Evolutionary conservation across 805 yeast species (phyloP).

Genomic region (Candida arabinofermentans): DNA sequence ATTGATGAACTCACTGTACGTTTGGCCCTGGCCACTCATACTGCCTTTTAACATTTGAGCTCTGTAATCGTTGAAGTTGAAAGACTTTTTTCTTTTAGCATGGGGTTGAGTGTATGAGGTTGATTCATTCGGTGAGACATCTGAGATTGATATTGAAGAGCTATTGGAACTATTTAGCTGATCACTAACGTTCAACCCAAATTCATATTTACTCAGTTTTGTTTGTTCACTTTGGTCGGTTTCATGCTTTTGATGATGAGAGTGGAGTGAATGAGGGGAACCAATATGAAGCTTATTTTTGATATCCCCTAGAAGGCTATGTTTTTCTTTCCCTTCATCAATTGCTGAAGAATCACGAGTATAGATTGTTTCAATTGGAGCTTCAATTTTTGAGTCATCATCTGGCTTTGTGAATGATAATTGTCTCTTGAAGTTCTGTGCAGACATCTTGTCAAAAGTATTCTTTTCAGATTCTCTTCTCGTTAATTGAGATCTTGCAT

Average conservation of each 20-base stretch:
- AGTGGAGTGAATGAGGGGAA: conserved; percentile 3
- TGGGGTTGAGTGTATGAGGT: neutral
- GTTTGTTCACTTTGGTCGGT: neutral
- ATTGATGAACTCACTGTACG: neutral
- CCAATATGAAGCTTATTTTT: conserved; percentile 8
- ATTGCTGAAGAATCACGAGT: neutral
- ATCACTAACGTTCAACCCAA: conserved; percentile 4
- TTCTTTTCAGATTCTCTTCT: conserved; percentile 20
- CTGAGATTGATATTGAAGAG: neutral
- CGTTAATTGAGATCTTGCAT: conserved; percentile 5
- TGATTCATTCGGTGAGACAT: neutral
- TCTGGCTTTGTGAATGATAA: conserved; percentile 6
- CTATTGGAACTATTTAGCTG: neutral
- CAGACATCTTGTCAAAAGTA: conserved; percentile 19
- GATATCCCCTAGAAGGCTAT: conserved; percentile 3
- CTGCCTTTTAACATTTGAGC: conserved; percentile 22
- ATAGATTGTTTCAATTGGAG: neutral
- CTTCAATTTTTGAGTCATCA: neutral
- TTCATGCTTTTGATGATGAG: neutral
- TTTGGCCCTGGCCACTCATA: conserved; percentile 10
- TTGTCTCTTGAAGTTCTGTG: conserved; percentile 20
- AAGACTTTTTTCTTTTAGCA: conserved; percentile 11
- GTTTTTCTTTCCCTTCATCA: neutral
- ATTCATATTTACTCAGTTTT: conserved; percentile 9
- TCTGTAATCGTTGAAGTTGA: conserved; percentile 26